Conservation (phyloP, 805 yeast genomes). For the Yarrowia bubula region DNA sequence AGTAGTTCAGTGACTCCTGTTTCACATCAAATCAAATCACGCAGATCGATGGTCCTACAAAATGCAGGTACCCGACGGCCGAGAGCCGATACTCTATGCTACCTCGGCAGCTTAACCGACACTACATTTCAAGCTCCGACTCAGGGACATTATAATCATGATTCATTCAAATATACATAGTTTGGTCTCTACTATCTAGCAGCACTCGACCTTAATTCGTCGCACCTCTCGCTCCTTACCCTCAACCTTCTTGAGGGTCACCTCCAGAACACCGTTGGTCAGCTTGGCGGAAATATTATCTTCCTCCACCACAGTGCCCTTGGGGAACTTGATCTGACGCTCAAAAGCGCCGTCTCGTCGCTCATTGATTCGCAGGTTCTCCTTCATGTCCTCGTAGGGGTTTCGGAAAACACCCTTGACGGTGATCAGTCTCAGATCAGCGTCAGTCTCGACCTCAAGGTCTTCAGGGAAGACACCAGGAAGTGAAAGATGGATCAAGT, state of each 20-base stretch:
- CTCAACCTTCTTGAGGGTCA: conserved; percentile 49
- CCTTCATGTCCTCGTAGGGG: conserved; percentile 40
- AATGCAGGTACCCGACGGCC: too few relatives aligned
- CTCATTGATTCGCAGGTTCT: conserved; percentile 50
- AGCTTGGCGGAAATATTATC: conserved; percentile 55
- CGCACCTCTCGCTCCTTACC: conserved; percentile 39
- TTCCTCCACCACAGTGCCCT: conserved; percentile 52
- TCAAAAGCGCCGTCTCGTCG: conserved; percentile 57
- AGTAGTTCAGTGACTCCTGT: too few relatives aligned
- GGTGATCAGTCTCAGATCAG: conserved; percentile 53
- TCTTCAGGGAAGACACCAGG: conserved; percentile 59
- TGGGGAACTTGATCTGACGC: conserved; percentile 56
- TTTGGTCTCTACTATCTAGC: not conserved
- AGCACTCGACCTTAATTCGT: conserved; percentile 31
- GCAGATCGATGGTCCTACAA: too few relatives aligned
- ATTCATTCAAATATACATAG: conserved; percentile 1
- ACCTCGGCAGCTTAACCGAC: too few relatives aligned
- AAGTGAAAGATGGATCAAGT: conserved; percentile 50
- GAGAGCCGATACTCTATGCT: too few relatives aligned
- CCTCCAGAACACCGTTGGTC: conserved; percentile 53
- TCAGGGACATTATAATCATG: not conserved
- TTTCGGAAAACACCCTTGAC: conserved; percentile 45
- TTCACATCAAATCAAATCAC: too few relatives aligned
- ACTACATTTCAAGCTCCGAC: too few relatives aligned
- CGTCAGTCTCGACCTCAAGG: conserved; percentile 58